phyloP scores from a whole-genome alignment of 768 basidiomycete species.

The Boletales sp. region DNA sequence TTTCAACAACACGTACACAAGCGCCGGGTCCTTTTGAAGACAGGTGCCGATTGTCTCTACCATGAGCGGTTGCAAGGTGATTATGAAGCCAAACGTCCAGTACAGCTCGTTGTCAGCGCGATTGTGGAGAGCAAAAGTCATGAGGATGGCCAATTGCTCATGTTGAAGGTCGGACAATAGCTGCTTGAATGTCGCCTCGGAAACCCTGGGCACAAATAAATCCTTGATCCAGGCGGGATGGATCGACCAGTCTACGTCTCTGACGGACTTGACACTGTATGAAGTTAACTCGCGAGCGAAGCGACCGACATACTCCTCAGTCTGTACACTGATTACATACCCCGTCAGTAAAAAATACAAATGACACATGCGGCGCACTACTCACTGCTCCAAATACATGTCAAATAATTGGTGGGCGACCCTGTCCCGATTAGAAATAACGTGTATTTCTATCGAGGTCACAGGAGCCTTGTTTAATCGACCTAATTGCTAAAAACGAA shows the following conservation, averaged over 20 bases:
- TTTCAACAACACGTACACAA: conserved; percentile 54
- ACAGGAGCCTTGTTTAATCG: conserved; percentile 51
- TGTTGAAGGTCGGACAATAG: conserved; percentile 20
- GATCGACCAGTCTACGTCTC: conserved; percentile 39
- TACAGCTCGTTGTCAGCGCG: conserved; percentile 55
- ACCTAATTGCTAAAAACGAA: conserved; percentile 51
- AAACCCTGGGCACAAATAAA: conserved; percentile 28
- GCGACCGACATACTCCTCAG: conserved; percentile 44
- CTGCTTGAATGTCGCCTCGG: conserved; percentile 16
- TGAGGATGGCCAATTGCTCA: conserved; percentile 16
- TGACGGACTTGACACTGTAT: conserved; percentile 40
- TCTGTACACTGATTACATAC: conserved; percentile 37
- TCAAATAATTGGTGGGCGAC: conserved; percentile 66
- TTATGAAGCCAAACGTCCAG: conserved; percentile 43
- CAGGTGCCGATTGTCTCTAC: conserved; percentile 33
- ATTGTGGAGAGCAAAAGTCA: conserved; percentile 35
- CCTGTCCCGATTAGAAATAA: conserved; percentile 65
- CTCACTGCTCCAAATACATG: conserved; percentile 65
- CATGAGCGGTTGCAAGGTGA: conserved; percentile 27
- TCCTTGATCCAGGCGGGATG: conserved; percentile 30
- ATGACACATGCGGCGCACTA: conserved; percentile 34
- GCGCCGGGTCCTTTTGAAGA: conserved; percentile 49
- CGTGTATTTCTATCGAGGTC: conserved; percentile 57
- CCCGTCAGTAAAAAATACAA: not conserved
- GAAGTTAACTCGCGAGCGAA: conserved; percentile 41